Evolutionary conservation across 2,329 filamentous ascomycete genomes (phyloP).

Genomic region (Onygenales sp.): DNA sequence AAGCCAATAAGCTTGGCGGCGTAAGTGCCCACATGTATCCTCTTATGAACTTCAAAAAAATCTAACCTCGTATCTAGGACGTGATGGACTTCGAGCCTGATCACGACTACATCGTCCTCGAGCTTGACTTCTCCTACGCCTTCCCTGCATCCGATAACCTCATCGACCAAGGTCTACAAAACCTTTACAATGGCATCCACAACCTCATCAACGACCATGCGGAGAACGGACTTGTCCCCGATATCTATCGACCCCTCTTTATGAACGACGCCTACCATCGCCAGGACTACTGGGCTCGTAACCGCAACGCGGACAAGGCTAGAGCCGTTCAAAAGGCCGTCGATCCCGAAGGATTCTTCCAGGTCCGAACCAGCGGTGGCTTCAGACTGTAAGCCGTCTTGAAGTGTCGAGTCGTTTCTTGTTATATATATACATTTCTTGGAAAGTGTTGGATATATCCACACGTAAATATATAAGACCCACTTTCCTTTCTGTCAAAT

Average conservation of each 20-base stretch:
- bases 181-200: conserved; percentile 26
- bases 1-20: conserved; percentile 21
- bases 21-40: conserved; percentile 33
- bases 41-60: conserved; percentile 30
- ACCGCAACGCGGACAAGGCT: background rate
- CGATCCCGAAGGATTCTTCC: background rate
- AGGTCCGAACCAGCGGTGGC: background rate
- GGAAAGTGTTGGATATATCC: too few relatives aligned
- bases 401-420: too few relatives aligned
- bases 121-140: conserved; percentile 17
- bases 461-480: too few relatives aligned
- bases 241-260: conserved; percentile 36
- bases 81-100: conserved; percentile 32
- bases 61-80: conserved; percentile 38
- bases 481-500: too few relatives aligned
- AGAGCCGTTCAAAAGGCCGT: background rate
- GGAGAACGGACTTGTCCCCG: conserved; percentile 12
- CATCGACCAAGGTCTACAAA: conserved; percentile 28
- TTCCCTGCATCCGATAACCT: conserved; percentile 23
- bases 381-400: background rate
- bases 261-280: conserved; percentile 37
- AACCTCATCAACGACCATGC: conserved; percentile 20
- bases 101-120: conserved; percentile 34
- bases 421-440: too few relatives aligned
- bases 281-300: conserved; percentile 22